Evolutionary conservation across 768 basidiomycete genomes (phyloP).

Genomic region (Rhizopogon vesiculosus): DNA sequence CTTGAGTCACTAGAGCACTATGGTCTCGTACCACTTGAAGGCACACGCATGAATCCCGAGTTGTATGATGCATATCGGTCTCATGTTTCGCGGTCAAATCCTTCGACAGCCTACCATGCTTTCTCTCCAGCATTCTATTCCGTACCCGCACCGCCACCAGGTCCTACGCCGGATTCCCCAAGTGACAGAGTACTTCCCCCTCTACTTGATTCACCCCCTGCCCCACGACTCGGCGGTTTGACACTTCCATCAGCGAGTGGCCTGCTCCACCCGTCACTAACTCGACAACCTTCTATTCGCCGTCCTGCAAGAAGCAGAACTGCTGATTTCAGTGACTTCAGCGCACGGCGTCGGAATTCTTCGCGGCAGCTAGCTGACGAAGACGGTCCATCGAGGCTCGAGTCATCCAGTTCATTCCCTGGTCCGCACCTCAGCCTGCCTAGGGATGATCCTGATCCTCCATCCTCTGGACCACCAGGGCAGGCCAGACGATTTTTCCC

Average conservation of each 20-base stretch:
- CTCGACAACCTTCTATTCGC: constrained; percentile 59
- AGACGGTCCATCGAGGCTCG: constrained; percentile 13
- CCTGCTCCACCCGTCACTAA: constrained; percentile 29
- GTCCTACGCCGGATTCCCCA: constrained; percentile 18
- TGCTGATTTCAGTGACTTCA: constrained; percentile 71
- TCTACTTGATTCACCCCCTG: constrained; percentile 21
- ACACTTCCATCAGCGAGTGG: constrained; percentile 19
- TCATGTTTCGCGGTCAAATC: constrained; percentile 27
- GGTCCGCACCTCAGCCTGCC: constrained; percentile 3
- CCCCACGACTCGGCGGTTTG: constrained; percentile 12
- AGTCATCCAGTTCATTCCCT: constrained; percentile 7
- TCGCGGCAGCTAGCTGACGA: constrained; percentile 30
- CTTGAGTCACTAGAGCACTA: constrained; percentile 28
- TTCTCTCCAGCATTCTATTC: constrained; percentile 16
- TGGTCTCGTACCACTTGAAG: constrained; percentile 38
- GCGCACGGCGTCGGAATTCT: constrained; percentile 55
- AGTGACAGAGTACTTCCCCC: constrained; percentile 24
- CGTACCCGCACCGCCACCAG: constrained; percentile 21
- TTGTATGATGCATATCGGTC: constrained; percentile 60
- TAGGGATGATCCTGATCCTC: not conserved
- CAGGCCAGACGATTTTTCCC: constrained; percentile 55
- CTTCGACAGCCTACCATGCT: constrained; percentile 15
- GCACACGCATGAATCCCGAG: constrained; percentile 52
- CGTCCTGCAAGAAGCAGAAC: constrained; percentile 50
- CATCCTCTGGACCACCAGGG: constrained; percentile 12